Conservation (phyloP, 106 monocot species). For the Chionographis japonica region DNA sequence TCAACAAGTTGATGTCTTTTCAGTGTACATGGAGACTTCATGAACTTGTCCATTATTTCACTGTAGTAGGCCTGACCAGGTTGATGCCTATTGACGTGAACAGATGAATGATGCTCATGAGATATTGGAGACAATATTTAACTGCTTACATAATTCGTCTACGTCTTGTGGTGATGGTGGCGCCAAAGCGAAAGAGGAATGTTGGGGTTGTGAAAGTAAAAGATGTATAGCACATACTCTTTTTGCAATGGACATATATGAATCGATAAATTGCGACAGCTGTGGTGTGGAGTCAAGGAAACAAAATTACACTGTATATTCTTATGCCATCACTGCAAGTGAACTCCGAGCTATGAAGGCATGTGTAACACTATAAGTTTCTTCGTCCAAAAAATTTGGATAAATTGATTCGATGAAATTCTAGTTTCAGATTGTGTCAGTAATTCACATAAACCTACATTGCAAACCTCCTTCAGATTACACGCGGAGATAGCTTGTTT, state of each 20-base stretch:
- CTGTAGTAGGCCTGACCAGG: not conserved
- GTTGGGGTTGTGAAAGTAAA: conserved; percentile 72
- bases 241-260: conserved; percentile 89
- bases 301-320: conserved; percentile 84
- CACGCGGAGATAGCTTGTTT: conserved; percentile 52
- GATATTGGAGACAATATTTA: conserved; percentile 83
- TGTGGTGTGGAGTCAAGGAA: conserved; percentile 75
- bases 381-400: not conserved
- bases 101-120: conserved; percentile 99
- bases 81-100: conserved; percentile 32
- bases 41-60: not conserved
- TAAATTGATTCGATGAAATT: not conserved
- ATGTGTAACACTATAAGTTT: conserved; percentile 4
- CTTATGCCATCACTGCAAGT: conserved; percentile 92
- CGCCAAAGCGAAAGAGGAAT: conserved; percentile 33
- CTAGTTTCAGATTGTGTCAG: not conserved
- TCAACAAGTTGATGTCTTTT: not conserved
- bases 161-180: conserved; percentile 29
- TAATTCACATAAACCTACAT: not conserved
- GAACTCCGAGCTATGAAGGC: conserved; percentile 82
- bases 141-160: conserved; percentile 75
- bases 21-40: too few species aligned
- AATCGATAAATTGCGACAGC: conserved; percentile 79
- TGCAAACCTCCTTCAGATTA: conserved; percentile 27
- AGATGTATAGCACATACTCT: conserved; percentile 70